Evolutionary conservation across 2,329 filamentous ascomycete species (phyloP).

Genomic region (Beauveria sp.): DNA sequence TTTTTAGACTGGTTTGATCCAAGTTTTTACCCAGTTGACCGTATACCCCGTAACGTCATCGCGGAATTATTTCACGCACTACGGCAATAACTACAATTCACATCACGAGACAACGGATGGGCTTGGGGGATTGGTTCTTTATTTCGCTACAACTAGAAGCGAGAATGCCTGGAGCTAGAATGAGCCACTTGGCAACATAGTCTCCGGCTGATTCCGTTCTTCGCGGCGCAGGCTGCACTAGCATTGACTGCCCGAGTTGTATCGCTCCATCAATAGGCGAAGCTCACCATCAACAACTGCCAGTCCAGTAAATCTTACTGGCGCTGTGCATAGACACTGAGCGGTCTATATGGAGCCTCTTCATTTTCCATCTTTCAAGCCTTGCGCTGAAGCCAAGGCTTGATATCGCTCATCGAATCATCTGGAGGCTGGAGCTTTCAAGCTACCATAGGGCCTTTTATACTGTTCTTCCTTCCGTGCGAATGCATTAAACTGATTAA

Average conservation of each 20-base stretch:
- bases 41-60: background rate
- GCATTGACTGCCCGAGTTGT: conserved; percentile 11
- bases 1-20: too few species aligned
- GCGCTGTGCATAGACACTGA: background rate
- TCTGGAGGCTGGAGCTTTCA: conserved; percentile 54
- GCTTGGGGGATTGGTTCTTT: conserved; percentile 4
- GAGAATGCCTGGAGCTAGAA: background rate
- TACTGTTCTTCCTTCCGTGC: conserved; percentile 12
- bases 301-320: background rate
- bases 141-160: conserved; percentile 11
- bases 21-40: background rate
- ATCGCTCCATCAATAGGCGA: conserved; percentile 6
- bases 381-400: background rate
- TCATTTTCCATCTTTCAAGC: conserved; percentile 2
- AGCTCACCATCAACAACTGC: background rate
- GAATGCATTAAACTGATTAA: conserved; percentile 31
- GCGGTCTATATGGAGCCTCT: conserved; percentile 4
- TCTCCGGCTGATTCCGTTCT: background rate
- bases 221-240: conserved; percentile 8
- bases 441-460: conserved; percentile 51
- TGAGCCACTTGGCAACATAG: conserved; percentile 8
- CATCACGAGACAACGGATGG: background rate
- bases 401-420: conserved; percentile 11
- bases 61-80: background rate
- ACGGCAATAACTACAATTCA: background rate